Conservation (phyloP, 169 alveolate genomes). For the Plasmodium ovale region DNA sequence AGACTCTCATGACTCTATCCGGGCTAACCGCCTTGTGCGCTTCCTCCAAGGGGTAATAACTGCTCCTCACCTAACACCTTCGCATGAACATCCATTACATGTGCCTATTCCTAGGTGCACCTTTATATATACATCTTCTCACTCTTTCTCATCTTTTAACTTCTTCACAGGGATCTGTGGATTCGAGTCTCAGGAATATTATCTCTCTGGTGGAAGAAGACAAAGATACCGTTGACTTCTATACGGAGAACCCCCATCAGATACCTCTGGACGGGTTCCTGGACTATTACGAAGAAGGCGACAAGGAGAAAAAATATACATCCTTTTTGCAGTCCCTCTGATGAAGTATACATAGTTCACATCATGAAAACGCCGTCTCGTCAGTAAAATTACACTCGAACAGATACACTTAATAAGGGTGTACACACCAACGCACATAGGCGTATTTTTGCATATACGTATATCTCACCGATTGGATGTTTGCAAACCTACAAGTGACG, state of each 20-base stretch:
- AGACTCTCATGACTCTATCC: background rate
- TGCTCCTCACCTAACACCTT: background rate
- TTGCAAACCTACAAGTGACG: too few species aligned
- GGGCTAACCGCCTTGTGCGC: constrained; percentile 22
- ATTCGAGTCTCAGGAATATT: constrained; percentile 63
- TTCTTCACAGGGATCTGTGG: constrained; percentile 57
- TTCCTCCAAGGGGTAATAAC: constrained; percentile 48
- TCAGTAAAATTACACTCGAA: too few species aligned
- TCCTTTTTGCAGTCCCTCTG: constrained; percentile 39
- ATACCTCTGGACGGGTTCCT: constrained; percentile 56
- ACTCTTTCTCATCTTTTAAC: background rate
- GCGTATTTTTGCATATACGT: too few species aligned
- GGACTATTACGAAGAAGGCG: constrained; percentile 22
- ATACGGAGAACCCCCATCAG: constrained; percentile 65
- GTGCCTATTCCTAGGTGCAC: background rate
- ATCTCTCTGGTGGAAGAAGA: constrained; percentile 59
- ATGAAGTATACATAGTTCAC: too few species aligned
- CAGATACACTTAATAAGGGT: too few species aligned
- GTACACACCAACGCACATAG: too few species aligned
- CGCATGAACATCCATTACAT: too few species aligned
- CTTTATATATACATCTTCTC: background rate
- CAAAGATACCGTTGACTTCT: constrained; percentile 25
- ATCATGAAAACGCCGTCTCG: too few species aligned
- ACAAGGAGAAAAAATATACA: constrained; percentile 10
- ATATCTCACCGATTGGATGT: too few species aligned